Percentiles rank a stretch among this genome's conserved stretches.
phyloP scores from a whole-genome alignment of 441 rosid genomes.

The Croton laevigatus region DNA sequence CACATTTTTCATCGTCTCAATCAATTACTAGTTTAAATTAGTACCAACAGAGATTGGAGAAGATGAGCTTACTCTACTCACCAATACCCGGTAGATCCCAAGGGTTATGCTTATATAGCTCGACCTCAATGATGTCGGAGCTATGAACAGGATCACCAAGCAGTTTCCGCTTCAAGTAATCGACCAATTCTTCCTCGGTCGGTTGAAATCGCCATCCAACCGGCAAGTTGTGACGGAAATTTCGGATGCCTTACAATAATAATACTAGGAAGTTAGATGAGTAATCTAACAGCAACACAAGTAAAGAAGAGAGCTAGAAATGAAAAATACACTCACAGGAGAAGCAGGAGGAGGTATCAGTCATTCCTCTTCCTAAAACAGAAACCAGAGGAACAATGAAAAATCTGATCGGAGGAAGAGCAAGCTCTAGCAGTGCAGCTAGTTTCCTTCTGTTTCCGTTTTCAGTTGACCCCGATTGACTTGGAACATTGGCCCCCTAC shows the following conservation, averaged over 20 bases:
- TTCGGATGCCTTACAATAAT: not conserved
- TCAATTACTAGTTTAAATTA: not conserved
- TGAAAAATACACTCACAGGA: not conserved
- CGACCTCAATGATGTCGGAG: slow-evolving; percentile 18
- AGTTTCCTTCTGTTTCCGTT: not conserved
- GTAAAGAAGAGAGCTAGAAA: not conserved
- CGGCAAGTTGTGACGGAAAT: slow-evolving; percentile 1
- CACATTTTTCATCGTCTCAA: not conserved
- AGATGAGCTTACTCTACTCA: not conserved
- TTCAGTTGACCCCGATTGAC: not conserved
- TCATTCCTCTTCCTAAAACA: slow-evolving; percentile 6
- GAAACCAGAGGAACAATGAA: not conserved
- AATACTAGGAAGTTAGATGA: not conserved
- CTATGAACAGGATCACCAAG: slow-evolving; percentile 15
- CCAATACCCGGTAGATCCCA: slow-evolving; percentile 38
- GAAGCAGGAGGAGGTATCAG: not conserved
- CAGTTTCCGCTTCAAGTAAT: slow-evolving; percentile 34
- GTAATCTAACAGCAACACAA: not conserved
- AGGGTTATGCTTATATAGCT: slow-evolving; percentile 41
- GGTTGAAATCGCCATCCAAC: slow-evolving; percentile 47
- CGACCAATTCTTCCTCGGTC: slow-evolving; percentile 38
- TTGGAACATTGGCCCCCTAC: too few species aligned
- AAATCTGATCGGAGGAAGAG: not conserved
- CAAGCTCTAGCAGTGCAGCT: not conserved
- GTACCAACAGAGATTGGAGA: not conserved